Conservation (phyloP, 2,329 filamentous ascomycete genomes). For the Fusarium torreyae region DNA sequence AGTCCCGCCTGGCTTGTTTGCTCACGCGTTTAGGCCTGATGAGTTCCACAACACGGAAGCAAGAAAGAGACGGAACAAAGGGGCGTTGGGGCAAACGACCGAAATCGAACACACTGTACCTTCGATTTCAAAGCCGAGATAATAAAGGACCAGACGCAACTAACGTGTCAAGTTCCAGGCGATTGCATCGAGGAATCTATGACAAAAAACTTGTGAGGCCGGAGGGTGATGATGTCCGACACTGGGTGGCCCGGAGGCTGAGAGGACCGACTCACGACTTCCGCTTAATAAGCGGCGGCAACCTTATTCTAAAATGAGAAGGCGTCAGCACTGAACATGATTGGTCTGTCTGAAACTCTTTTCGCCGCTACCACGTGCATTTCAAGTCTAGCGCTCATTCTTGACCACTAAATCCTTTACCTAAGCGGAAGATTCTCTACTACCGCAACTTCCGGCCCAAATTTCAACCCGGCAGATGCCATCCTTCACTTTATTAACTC, state of each 20-base stretch:
- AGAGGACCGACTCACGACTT: neutral
- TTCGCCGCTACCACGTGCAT: neutral
- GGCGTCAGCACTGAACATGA: slow-evolving; percentile 7
- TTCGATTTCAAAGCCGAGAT: neutral
- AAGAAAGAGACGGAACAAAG: neutral
- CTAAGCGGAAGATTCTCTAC: slow-evolving; percentile 9
- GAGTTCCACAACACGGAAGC: slow-evolving; percentile 6
- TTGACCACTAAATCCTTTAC: fast-evolving
- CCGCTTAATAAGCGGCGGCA: slow-evolving; percentile 37
- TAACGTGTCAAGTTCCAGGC: neutral
- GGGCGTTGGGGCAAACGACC: neutral
- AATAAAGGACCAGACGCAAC: neutral
- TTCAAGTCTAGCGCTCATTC: neutral
- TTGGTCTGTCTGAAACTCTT: neutral
- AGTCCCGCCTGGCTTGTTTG: neutral
- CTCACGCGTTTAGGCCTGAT: neutral
- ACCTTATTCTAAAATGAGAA: neutral
- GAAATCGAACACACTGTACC: neutral
- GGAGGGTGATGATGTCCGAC: slow-evolving; percentile 19
- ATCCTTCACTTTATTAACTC: neutral
- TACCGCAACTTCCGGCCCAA: slow-evolving; percentile 14
- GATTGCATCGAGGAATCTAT: neutral
- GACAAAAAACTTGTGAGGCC: slow-evolving; percentile 16
- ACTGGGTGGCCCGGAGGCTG: slow-evolving; percentile 15
- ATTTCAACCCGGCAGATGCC: slow-evolving; percentile 1